Evolutionary conservation across 352 stramenopile genomes (phyloP).

Genomic region (Phytopythium cucurbitacearum): DNA sequence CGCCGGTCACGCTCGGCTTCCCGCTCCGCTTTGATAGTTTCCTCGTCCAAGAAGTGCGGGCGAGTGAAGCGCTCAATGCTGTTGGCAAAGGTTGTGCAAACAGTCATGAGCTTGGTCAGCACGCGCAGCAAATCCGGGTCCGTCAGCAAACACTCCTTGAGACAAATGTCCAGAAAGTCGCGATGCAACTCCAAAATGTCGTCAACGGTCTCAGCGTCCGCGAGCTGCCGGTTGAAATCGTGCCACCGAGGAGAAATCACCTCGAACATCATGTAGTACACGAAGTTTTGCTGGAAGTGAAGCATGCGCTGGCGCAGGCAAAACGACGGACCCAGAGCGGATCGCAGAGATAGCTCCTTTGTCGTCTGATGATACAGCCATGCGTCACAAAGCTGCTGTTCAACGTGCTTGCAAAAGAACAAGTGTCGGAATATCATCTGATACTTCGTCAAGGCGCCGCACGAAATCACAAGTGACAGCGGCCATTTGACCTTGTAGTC

Average conservation of each 20-base stretch:
- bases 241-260: conserved; percentile 94
- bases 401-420: conserved; percentile 99
- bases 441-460: conserved; percentile 94
- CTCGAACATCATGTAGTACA: conserved; percentile 98
- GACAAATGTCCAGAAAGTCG: conserved; percentile 94
- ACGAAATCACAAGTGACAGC: conserved; percentile 95
- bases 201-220: conserved; percentile 86
- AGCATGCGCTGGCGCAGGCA: conserved; percentile 97
- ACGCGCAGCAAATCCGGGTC: conserved; percentile 93
- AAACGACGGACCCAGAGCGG: conserved; percentile 90
- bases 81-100: conserved; percentile 94
- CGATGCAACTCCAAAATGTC: conserved; percentile 94
- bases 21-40: conserved; percentile 80
- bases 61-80: conserved; percentile 91
- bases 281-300: conserved; percentile 98
- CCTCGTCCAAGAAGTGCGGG: conserved; percentile 80
- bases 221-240: conserved; percentile 84
- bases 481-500: conserved; percentile 97
- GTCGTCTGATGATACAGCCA: conserved; percentile 96
- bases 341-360: conserved; percentile 87
- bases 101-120: conserved; percentile 96
- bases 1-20: conserved; percentile 73
- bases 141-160: conserved; percentile 97
- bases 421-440: conserved; percentile 98
- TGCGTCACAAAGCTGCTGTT: conserved; percentile 92